Percentiles rank a stretch among this genome's conserved stretches.
Conservation (phyloP, 331 rosid species). For the Malus hybrid region DNA sequence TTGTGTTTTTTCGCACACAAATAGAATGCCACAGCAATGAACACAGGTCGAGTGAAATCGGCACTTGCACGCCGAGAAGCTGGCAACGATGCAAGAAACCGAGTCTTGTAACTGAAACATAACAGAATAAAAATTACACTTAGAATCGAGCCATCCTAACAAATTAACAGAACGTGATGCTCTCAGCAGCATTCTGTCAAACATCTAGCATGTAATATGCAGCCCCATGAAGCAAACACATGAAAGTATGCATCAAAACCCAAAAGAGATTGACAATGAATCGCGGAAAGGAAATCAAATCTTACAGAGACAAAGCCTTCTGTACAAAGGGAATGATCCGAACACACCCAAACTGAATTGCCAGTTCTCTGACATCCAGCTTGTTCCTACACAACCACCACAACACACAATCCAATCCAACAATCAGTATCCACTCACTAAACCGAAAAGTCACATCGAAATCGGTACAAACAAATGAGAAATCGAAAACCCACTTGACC, state of each 20-base stretch:
- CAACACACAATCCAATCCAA: background rate
- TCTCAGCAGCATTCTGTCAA: conserved; percentile 29
- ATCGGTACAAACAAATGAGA: background rate
- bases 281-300: background rate
- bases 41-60: conserved; percentile 76
- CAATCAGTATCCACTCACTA: background rate
- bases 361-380: conserved; percentile 78
- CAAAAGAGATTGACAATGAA: background rate
- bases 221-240: background rate
- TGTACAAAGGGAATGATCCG: conserved; percentile 60
- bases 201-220: conserved; percentile 2
- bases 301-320: conserved; percentile 66
- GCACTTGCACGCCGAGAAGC: conserved; percentile 72
- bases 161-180: background rate
- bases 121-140: background rate
- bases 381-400: conserved; percentile 42
- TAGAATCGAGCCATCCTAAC: background rate
- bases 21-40: conserved; percentile 76
- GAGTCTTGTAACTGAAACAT: conserved; percentile 53
- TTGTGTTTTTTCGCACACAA: conserved; percentile 71
- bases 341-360: conserved; percentile 85
- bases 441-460: background rate
- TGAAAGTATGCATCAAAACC: background rate
- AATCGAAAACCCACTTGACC: conserved; percentile 50
- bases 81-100: conserved; percentile 65